Conservation (phyloP, 176 grass and related monocot genomes). For the Tillandsia fasciculata region DNA sequence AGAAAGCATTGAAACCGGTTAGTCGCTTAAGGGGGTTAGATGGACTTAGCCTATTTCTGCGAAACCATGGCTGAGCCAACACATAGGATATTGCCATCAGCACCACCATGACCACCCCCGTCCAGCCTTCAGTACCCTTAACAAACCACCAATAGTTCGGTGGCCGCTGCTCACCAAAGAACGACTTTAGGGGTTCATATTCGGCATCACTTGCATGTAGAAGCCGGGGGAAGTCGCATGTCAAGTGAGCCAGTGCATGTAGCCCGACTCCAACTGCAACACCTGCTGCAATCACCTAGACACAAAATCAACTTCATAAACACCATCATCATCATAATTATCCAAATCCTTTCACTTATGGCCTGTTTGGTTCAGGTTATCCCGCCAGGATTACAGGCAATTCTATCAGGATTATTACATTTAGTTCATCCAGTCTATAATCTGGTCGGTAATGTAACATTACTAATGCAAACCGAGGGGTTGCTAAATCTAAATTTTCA, state of each 20-base stretch:
- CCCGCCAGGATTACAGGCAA: too few relatives aligned
- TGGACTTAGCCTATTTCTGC: conserved; percentile 56
- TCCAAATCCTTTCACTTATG: neutral
- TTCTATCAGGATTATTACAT: too few relatives aligned
- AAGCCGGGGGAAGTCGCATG: conserved; percentile 80
- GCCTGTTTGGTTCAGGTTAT: too few relatives aligned
- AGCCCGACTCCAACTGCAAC: conserved; percentile 57
- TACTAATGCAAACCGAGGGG: too few relatives aligned
- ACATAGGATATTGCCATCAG: conserved; percentile 73
- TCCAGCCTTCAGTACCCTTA: conserved; percentile 89
- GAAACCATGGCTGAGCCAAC: conserved; percentile 86
- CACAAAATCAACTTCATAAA: neutral
- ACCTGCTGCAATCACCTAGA: conserved; percentile 77
- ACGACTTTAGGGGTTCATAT: conserved; percentile 69
- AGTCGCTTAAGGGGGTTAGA: conserved; percentile 64
- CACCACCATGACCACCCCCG: conserved; percentile 62
- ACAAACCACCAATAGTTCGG: conserved; percentile 97
- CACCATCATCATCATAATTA: neutral
- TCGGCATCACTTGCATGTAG: conserved; percentile 50
- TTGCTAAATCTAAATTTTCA: too few relatives aligned
- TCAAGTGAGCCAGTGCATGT: conserved; percentile 69
- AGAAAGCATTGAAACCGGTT: conserved; percentile 93
- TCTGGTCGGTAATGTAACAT: too few relatives aligned
- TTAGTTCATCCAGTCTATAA: too few relatives aligned
- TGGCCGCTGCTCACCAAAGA: conserved; percentile 57